phyloP scores from a whole-genome alignment of 176 grass and related monocot species.

The Tillandsia leiboldiana region DNA sequence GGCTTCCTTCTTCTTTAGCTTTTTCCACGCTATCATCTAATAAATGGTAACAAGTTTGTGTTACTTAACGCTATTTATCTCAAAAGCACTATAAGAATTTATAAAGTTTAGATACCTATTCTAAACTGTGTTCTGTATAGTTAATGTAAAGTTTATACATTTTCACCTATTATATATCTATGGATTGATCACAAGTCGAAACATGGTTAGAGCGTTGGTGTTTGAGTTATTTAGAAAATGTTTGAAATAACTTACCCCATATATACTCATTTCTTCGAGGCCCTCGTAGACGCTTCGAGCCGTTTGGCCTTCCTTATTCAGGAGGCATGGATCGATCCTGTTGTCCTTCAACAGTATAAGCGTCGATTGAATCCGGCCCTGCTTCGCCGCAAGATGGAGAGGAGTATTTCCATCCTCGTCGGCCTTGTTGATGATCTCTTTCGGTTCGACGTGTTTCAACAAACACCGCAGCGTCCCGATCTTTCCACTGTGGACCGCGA shows the following conservation, averaged over 20 bases:
- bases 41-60: not conserved
- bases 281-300: slow-evolving; percentile 22
- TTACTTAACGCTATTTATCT: not conserved
- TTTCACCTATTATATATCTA: too few relatives aligned
- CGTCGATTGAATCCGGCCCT: slow-evolving; percentile 18
- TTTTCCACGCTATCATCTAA: slow-evolving; percentile 31
- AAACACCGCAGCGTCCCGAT: slow-evolving; percentile 34
- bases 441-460: slow-evolving; percentile 14
- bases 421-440: slow-evolving; percentile 41
- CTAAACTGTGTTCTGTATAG: too few relatives aligned
- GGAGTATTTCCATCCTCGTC: slow-evolving; percentile 43
- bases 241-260: slow-evolving; percentile 11
- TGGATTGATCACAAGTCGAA: too few relatives aligned
- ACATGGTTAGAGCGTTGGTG: too few relatives aligned
- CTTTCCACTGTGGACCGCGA: slow-evolving; percentile 27
- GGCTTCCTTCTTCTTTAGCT: slow-evolving; percentile 28
- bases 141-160: too few relatives aligned
- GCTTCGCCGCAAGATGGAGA: slow-evolving; percentile 38
- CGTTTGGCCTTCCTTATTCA: slow-evolving; percentile 17
- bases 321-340: slow-evolving; percentile 18
- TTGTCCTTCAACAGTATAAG: slow-evolving; percentile 18
- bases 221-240: not conserved
- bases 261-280: slow-evolving; percentile 14
- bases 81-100: too few relatives aligned
- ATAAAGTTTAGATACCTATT: too few relatives aligned